These are phyloP conservation scores for Penicillium coffeae DNA, from an alignment of 495 filamentous ascomycete species.

Conservation along the genomic window DNA sequence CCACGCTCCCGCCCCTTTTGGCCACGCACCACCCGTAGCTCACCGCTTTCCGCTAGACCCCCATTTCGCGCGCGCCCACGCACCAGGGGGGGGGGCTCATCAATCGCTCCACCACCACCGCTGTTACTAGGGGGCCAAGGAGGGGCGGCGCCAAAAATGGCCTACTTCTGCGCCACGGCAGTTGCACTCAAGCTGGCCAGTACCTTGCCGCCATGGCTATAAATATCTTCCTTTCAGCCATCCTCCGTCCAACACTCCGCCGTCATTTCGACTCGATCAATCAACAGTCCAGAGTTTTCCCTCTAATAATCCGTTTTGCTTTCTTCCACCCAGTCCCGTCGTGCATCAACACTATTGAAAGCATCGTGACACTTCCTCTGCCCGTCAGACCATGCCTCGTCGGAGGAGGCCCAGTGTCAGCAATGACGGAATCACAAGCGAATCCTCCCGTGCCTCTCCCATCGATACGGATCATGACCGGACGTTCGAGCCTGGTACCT, in stretches of 20 bases:
- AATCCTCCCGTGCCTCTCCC: constrained; percentile 10
- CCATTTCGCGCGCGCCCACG: constrained; percentile 6
- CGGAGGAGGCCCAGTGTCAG: neutral
- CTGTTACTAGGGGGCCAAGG: no score
- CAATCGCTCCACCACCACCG: neutral
- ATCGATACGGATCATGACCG: constrained; percentile 10
- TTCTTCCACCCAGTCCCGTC: constrained; percentile 9
- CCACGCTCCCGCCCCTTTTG: constrained; percentile 11
- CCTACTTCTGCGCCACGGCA: constrained; percentile 8
- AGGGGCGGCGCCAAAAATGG: constrained; percentile 2
- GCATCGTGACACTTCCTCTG: constrained; percentile 4
- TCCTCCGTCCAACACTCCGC: constrained; percentile 4
- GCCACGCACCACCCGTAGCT: constrained; percentile 7
- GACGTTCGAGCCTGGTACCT: constrained; percentile 11
- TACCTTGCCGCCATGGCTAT: constrained; percentile 10
- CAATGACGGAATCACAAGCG: constrained; percentile 10
- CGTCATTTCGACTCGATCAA: constrained; percentile 9
- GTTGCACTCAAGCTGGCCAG: constrained; percentile 4
- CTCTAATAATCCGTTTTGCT: constrained; percentile 5
- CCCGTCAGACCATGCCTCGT: constrained; percentile 4
- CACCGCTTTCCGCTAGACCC: no score
- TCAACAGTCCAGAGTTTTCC: constrained; percentile 3
- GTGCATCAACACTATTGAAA: constrained; percentile 6
- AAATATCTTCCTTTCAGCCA: constrained; percentile 9
- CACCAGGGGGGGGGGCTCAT: constrained; percentile 3